A percentile compares a stretch with the other conserved stretches of the same genome.
These are phyloP conservation scores for Pascua guehoae DNA, from an alignment of 1,284 basidiomycete species.

Conservation along the genomic window DNA sequence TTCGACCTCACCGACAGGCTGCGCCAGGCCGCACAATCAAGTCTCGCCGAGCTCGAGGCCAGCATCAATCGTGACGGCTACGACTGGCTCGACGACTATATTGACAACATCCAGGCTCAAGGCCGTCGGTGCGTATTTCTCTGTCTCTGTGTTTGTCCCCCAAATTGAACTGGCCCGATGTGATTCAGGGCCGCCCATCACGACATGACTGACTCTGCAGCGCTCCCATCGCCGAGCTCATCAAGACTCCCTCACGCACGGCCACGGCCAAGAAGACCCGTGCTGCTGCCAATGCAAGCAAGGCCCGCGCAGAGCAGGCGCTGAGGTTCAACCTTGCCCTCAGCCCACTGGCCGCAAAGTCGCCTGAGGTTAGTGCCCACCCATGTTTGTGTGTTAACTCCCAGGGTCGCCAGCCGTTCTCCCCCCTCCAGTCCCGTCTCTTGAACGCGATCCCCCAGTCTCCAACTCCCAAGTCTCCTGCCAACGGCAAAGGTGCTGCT, in stretches of 20 bases:
- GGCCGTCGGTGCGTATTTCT: constrained; percentile 17
- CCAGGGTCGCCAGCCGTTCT: constrained; percentile 29
- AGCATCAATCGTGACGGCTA: constrained; percentile 41
- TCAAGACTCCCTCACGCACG: constrained; percentile 48
- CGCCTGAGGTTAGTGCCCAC: constrained; percentile 17
- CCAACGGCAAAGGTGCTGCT: too few species aligned
- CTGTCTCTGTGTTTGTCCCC: not conserved
- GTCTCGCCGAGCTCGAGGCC: constrained; percentile 36
- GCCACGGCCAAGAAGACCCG: constrained; percentile 47
- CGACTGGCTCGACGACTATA: constrained; percentile 46
- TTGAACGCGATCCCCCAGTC: constrained; percentile 23
- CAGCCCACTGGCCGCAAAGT: constrained; percentile 29
- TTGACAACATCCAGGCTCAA: constrained; percentile 35
- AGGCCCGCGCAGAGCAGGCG: constrained; percentile 15
- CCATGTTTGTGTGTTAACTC: not conserved
- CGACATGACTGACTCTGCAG: constrained; percentile 14
- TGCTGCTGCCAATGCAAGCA: constrained; percentile 29
- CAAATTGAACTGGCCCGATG: too few species aligned
- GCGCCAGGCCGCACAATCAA: constrained; percentile 27
- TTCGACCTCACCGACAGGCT: constrained; percentile 33
- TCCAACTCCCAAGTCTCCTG: constrained; percentile 8
- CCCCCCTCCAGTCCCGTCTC: constrained; percentile 33
- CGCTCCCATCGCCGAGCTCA: constrained; percentile 42
- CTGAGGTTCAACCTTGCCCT: constrained; percentile 30
- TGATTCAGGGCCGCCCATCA: not conserved